Conservation (phyloP, 148 eudicot genomes). For the Rhododendron kiyosumense region DNA sequence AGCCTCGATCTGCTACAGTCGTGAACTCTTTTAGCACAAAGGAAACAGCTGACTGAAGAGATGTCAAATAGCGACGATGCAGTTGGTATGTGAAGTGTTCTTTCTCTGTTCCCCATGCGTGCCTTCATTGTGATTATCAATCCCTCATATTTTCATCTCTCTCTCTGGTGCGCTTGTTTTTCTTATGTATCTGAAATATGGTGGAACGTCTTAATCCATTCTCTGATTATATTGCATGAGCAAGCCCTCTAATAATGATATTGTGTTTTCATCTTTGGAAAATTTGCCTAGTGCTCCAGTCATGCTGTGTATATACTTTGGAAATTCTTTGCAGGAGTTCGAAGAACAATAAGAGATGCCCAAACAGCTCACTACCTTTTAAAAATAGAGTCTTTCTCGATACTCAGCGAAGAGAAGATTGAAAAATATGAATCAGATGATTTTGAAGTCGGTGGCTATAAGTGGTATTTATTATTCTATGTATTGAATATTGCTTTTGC, state of each 20-base stretch:
- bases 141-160: neutral
- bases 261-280: neutral
- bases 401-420: neutral
- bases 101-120: neutral
- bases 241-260: neutral
- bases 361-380: constrained; percentile 4
- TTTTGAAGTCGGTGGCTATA: constrained; percentile 18
- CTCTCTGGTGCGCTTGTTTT: neutral
- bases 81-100: neutral
- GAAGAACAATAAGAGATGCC: constrained; percentile 5
- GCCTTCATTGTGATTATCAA: neutral
- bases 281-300: neutral
- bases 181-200: neutral
- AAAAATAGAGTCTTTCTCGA: constrained; percentile 6
- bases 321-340: neutral
- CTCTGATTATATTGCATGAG: neutral
- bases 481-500: neutral
- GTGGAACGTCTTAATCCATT: neutral
- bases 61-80: neutral
- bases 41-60: neutral
- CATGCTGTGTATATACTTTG: neutral
- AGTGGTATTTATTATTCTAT: neutral
- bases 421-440: constrained; percentile 7
- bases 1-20: neutral
- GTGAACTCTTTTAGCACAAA: neutral